Conservation (phyloP, 2,329 filamentous ascomycete species). For the Pyricularia grisea region DNA sequence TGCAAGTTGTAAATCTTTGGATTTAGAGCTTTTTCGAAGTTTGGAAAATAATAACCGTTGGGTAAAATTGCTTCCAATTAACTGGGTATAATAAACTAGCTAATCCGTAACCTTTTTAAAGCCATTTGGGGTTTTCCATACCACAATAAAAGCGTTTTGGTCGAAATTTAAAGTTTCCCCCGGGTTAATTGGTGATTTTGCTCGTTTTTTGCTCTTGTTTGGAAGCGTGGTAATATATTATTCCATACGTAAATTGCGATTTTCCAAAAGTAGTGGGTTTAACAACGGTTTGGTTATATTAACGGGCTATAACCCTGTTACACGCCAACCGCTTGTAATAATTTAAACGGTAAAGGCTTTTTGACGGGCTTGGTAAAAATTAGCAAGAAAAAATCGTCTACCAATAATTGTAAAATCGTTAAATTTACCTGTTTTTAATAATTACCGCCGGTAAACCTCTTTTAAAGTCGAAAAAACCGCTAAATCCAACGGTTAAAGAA, state of each 20-base stretch:
- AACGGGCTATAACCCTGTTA: conserved; percentile 1
- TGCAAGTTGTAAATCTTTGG: background rate
- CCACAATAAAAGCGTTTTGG: background rate
- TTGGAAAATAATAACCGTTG: background rate
- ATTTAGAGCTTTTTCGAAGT: background rate
- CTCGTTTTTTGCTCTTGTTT: background rate
- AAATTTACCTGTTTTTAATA: background rate
- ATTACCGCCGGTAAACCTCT: background rate
- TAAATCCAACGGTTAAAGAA: background rate
- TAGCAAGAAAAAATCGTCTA: background rate
- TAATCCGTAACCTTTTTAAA: background rate
- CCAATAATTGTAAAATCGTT: background rate
- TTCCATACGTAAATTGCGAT: background rate
- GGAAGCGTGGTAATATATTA: background rate
- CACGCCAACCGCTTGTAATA: conserved; percentile 1
- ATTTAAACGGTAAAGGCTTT: background rate
- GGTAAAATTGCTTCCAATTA: background rate
- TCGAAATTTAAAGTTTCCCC: background rate
- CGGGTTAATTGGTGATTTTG: background rate
- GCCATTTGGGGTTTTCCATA: background rate
- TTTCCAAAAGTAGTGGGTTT: background rate
- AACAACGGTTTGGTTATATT: conserved; percentile 3
- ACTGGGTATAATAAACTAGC: background rate
- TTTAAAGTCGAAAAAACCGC: background rate
- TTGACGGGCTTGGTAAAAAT: background rate